These are phyloP conservation scores for Wakefieldia striispora DNA, from an alignment of 768 basidiomycete species.

Conservation along the genomic window DNA sequence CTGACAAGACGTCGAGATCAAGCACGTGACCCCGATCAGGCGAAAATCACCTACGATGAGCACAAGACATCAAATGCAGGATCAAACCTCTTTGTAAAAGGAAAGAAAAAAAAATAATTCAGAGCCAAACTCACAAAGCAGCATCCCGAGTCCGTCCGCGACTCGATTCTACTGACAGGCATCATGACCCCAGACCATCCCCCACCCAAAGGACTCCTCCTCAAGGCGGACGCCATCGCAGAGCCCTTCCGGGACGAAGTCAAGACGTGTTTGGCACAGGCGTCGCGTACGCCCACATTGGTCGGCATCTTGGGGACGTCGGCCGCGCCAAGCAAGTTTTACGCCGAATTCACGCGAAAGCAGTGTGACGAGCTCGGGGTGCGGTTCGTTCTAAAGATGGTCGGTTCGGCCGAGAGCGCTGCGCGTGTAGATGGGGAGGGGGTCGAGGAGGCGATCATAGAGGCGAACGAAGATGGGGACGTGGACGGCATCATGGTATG, in stretches of 20 bases:
- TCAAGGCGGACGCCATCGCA: slow-evolving; percentile 78
- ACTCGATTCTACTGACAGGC: neutral
- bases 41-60: neutral
- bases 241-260: slow-evolving; percentile 71
- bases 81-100: neutral
- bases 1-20: too few relatives aligned
- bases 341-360: slow-evolving; percentile 88
- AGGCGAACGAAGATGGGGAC: slow-evolving; percentile 83
- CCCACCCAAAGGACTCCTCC: slow-evolving; percentile 66
- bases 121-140: neutral
- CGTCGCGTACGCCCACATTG: slow-evolving; percentile 59
- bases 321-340: slow-evolving; percentile 73
- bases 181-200: slow-evolving; percentile 18
- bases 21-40: slow-evolving; percentile 1
- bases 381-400: slow-evolving; percentile 74
- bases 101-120: neutral
- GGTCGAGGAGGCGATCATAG: slow-evolving; percentile 94
- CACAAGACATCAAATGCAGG: neutral
- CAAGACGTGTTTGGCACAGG: slow-evolving; percentile 39
- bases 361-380: slow-evolving; percentile 90
- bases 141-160: slow-evolving; percentile 3
- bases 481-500: slow-evolving; percentile 95
- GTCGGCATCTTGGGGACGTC: slow-evolving; percentile 91
- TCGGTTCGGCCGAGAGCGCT: slow-evolving; percentile 44
- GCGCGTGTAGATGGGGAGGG: slow-evolving; percentile 72